phyloP scores from a whole-genome alignment of 2,329 filamentous ascomycete species.

The Paecilomyces sp. region DNA sequence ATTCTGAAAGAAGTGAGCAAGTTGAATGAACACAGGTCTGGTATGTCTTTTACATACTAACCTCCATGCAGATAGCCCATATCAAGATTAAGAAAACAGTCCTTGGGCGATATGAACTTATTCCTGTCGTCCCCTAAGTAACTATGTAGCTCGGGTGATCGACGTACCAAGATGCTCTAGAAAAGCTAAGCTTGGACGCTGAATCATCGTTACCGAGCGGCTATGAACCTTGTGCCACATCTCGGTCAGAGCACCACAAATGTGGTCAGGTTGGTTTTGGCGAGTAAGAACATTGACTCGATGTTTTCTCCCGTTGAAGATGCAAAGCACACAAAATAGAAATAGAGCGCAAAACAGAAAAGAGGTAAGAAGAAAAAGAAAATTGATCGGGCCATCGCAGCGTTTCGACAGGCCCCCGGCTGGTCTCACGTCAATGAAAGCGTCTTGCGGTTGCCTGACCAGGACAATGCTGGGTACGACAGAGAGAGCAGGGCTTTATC shows the following conservation, averaged over 20 bases:
- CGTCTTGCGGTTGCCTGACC: not conserved
- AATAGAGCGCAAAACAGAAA: not conserved
- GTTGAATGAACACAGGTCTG: not conserved
- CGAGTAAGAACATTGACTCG: not conserved
- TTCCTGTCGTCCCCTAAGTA: not conserved
- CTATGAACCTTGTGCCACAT: not conserved
- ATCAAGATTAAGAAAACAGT: not conserved
- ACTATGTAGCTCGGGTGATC: not conserved
- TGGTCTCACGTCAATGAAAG: too few relatives aligned
- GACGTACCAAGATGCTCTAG: not conserved
- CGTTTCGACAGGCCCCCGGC: not conserved
- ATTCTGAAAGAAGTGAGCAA: not conserved
- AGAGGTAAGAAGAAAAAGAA: not conserved
- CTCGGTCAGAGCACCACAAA: not conserved
- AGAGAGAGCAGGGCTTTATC: not conserved
- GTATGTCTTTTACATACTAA: not conserved
- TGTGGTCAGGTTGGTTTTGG: not conserved
- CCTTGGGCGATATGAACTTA: not conserved
- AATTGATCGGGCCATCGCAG: not conserved
- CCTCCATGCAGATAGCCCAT: not conserved
- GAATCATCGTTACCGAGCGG: not conserved
- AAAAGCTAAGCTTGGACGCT: not conserved
- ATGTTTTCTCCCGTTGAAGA: not conserved
- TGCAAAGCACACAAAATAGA: not conserved
- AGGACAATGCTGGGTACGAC: not conserved